These are phyloP conservation scores for Colletotrichum spaethianum DNA, from an alignment of 2,329 filamentous ascomycete species.

Conservation along the genomic window DNA sequence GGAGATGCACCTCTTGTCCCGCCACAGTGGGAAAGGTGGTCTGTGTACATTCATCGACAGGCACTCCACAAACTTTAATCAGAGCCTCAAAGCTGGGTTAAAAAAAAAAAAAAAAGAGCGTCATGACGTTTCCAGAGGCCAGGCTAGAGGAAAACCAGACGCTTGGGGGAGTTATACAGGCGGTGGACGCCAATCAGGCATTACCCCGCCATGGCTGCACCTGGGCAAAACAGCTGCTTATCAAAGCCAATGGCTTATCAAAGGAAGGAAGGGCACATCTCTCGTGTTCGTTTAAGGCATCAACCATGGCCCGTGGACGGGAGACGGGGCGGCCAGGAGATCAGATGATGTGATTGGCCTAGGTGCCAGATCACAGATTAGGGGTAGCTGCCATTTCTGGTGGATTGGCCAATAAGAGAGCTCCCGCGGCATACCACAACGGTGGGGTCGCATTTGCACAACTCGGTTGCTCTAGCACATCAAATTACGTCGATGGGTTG, in stretches of 20 bases:
- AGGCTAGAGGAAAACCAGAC: slow-evolving; percentile 5
- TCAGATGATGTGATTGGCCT: slow-evolving; percentile 20
- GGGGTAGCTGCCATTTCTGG: neutral
- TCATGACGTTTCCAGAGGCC: slow-evolving; percentile 1
- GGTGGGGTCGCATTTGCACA: slow-evolving; percentile 19
- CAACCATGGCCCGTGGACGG: neutral
- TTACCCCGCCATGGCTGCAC: slow-evolving; percentile 18
- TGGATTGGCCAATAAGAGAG: slow-evolving; percentile 32
- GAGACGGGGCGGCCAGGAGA: neutral
- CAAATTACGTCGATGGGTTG: neutral
- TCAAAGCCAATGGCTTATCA: neutral
- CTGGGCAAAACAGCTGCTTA: neutral
- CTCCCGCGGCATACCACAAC: neutral
- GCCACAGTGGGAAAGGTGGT: slow-evolving; percentile 2
- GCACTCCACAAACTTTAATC: slow-evolving; percentile 37
- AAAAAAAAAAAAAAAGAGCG: slow-evolving; percentile 1
- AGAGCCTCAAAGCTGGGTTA: slow-evolving; percentile 30
- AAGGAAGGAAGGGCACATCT: neutral
- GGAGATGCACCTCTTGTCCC: slow-evolving; percentile 8
- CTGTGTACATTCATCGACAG: slow-evolving; percentile 26
- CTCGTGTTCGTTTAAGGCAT: slow-evolving; percentile 34
- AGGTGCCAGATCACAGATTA: neutral
- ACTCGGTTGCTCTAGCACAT: slow-evolving; percentile 6
- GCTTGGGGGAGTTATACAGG: neutral
- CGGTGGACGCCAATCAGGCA: slow-evolving; percentile 10